phyloP scores from a whole-genome alignment of 2,329 filamentous ascomycete genomes.

The Apiospora rasikravindrae region DNA sequence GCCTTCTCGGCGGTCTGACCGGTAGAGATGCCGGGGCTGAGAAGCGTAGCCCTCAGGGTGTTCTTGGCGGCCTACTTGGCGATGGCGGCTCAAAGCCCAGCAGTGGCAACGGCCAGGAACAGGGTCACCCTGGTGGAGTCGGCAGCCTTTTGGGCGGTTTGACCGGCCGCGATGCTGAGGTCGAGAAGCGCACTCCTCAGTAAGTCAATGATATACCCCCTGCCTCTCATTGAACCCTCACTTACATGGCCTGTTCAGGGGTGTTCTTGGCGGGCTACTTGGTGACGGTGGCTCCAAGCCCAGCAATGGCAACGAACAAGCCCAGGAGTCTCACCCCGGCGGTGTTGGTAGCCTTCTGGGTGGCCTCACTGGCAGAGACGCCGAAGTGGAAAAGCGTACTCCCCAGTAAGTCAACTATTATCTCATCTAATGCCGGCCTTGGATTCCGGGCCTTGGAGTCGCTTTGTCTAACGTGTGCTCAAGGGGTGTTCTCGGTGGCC shows the following conservation, averaged over 20 bases:
- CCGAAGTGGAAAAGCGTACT: not conserved
- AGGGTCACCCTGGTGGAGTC: not conserved
- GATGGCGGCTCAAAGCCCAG: not conserved
- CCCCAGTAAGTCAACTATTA: not conserved
- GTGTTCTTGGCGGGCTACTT: conserved; percentile 2
- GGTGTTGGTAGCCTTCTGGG: not conserved
- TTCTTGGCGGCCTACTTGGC: conserved; percentile 9
- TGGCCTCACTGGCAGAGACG: not conserved
- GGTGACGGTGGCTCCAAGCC: not conserved
- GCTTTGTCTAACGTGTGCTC: not conserved
- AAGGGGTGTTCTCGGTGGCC: conserved; percentile 9
- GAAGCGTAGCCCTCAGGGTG: conserved; percentile 7
- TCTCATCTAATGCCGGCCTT: not conserved
- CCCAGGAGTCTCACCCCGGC: too few relatives aligned
- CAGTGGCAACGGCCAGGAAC: not conserved
- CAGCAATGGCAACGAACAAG: not conserved
- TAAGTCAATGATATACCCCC: not conserved
- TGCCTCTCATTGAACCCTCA: not conserved
- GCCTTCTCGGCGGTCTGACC: not conserved
- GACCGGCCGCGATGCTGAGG: not conserved
- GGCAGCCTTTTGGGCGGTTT: conserved; percentile 1
- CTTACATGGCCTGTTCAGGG: not conserved
- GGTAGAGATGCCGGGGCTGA: not conserved
- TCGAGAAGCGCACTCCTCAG: conserved; percentile 7
- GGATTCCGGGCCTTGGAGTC: too few relatives aligned